Evolutionary conservation across 352 stramenopile species (phyloP).

Genomic region (Phytophthora pini): DNA sequence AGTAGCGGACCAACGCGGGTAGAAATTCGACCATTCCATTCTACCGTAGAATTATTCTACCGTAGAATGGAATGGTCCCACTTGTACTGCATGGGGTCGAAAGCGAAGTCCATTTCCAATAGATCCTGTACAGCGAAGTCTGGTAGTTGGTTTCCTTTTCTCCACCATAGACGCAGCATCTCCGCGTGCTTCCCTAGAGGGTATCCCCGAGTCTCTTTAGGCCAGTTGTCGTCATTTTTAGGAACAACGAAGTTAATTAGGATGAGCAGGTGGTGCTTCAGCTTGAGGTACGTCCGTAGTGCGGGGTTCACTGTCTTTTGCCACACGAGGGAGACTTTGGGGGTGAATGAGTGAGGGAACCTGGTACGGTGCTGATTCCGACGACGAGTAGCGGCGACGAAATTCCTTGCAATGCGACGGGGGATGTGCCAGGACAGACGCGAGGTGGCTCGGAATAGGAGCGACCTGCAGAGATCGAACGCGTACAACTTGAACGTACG

Average conservation of each 20-base stretch:
- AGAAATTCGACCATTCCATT: conserved; percentile 3
- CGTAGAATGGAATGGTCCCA: conserved; percentile 24
- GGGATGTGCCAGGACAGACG: too few relatives aligned
- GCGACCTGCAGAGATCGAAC: too few relatives aligned
- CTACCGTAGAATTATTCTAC: too few relatives aligned
- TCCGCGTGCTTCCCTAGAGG: background rate
- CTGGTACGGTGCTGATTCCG: too few relatives aligned
- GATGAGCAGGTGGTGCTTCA: conserved; percentile 3
- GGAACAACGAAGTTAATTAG: conserved; percentile 2
- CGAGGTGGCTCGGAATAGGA: too few relatives aligned
- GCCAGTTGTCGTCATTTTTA: background rate
- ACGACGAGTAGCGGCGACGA: too few relatives aligned
- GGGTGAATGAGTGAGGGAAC: too few relatives aligned
- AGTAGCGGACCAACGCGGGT: conserved; percentile 36
- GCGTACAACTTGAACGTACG: too few relatives aligned
- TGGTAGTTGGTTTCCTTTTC: conserved; percentile 1
- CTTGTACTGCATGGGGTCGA: conserved; percentile 29
- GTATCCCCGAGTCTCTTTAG: background rate
- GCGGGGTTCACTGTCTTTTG: background rate
- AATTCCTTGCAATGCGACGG: too few relatives aligned
- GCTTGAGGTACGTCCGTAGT: background rate
- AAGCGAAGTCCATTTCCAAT: conserved; percentile 32
- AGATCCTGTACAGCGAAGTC: conserved; percentile 24
- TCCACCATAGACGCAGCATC: conserved; percentile 6
- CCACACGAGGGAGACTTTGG: background rate